These are phyloP conservation scores for Abrus pulchellus DNA, from an alignment of 306 rosid species.

Conservation along the genomic window DNA sequence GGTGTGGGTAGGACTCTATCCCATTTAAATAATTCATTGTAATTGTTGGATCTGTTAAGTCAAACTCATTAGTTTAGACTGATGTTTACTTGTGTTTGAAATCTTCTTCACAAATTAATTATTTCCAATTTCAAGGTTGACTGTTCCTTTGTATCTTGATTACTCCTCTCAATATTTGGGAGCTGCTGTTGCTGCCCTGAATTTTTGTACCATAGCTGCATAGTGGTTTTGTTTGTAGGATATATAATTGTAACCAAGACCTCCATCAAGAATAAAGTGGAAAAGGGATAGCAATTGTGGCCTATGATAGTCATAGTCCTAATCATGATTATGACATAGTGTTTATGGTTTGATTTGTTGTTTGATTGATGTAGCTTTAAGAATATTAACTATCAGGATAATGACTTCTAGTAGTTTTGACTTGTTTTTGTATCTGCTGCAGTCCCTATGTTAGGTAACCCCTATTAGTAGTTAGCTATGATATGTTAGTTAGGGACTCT, in stretches of 20 bases:
- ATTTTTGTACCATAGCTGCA: neutral
- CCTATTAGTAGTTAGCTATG: too few species aligned
- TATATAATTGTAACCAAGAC: neutral
- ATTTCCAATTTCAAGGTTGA: neutral
- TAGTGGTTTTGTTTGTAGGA: neutral
- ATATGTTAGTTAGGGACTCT: too few species aligned
- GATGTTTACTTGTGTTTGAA: neutral
- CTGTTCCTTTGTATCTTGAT: conserved; percentile 5
- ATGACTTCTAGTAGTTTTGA: neutral
- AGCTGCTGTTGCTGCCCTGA: neutral
- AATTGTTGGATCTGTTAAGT: conserved; percentile 9
- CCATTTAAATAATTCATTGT: neutral
- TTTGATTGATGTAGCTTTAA: conserved; percentile 7
- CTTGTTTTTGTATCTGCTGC: neutral
- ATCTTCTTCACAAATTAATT: neutral
- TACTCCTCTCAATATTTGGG: neutral
- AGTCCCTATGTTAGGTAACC: too few species aligned
- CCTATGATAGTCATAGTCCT: neutral
- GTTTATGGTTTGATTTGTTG: neutral
- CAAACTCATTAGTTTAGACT: neutral
- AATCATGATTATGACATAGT: neutral
- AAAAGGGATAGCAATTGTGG: neutral
- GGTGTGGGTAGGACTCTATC: conserved; percentile 5
- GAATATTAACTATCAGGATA: conserved; percentile 1
- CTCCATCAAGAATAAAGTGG: neutral